Conservation (phyloP, 1,139 yeast genomes). For the Komagataea norvegica region DNA sequence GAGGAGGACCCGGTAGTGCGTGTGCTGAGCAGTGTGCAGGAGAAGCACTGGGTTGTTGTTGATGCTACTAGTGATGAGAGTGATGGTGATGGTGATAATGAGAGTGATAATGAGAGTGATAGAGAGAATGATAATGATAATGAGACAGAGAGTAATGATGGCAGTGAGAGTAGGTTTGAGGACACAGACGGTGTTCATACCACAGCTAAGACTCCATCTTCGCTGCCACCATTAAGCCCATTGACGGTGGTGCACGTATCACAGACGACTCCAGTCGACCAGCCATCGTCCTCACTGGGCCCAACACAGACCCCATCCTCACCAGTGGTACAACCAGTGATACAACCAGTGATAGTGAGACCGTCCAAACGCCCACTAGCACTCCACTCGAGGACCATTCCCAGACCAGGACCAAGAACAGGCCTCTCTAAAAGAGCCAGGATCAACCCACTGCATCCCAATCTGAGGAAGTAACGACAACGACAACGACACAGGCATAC, state of each 20-base stretch:
- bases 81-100: background rate
- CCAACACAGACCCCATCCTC: too few relatives aligned
- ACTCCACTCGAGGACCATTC: constrained; percentile 4
- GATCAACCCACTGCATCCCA: constrained; percentile 13
- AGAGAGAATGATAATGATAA: too few relatives aligned
- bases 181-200: too few relatives aligned
- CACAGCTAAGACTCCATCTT: too few relatives aligned
- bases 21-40: background rate
- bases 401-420: constrained; percentile 8
- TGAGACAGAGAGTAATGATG: too few relatives aligned
- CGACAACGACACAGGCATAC: background rate
- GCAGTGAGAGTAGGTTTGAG: too few relatives aligned
- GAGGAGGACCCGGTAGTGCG: background rate
- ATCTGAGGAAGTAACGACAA: constrained; percentile 7
- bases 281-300: too few relatives aligned
- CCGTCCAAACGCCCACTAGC: constrained; percentile 8
- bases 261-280: too few relatives aligned
- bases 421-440: constrained; percentile 16
- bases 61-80: too few relatives aligned
- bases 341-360: background rate
- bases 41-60: too few relatives aligned
- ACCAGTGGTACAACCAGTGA: background rate
- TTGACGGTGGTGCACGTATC: too few relatives aligned
- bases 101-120: background rate
- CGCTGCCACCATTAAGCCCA: too few relatives aligned